Percentiles rank a stretch among this genome's conserved stretches.
phyloP scores from a whole-genome alignment of 2,329 filamentous ascomycete genomes.

The Penicillium crustosum region DNA sequence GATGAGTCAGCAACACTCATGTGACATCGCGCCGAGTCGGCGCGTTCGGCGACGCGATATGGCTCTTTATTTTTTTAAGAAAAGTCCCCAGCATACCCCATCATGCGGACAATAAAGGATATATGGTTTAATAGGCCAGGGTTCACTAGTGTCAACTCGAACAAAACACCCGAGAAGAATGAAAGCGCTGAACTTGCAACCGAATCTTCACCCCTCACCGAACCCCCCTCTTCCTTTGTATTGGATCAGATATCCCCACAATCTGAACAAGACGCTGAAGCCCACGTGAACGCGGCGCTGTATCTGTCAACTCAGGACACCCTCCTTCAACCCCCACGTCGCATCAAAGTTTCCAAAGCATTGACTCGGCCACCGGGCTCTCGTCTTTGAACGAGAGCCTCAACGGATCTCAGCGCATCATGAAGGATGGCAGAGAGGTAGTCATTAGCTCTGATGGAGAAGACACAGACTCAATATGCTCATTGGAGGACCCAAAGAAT shows the following conservation, averaged over 20 bases:
- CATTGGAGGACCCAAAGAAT: constrained; percentile 52
- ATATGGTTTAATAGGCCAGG: constrained; percentile 48
- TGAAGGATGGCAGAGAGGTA: constrained; percentile 55
- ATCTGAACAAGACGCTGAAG: constrained; percentile 5
- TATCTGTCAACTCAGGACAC: constrained; percentile 10
- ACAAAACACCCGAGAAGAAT: not conserved
- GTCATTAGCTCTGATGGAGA: constrained; percentile 72
- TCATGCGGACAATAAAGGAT: constrained; percentile 41
- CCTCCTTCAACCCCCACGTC: constrained; percentile 2
- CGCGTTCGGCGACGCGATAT: constrained; percentile 5
- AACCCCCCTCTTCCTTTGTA: constrained; percentile 29
- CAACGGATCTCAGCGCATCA: constrained; percentile 50
- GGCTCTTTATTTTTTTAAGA: not conserved
- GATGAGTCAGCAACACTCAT: constrained; percentile 10
- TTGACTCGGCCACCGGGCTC: constrained; percentile 10
- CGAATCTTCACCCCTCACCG: constrained; percentile 21
- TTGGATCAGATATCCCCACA: constrained; percentile 23
- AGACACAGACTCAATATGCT: constrained; percentile 59
- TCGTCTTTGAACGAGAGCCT: constrained; percentile 26
- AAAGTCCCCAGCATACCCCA: constrained; percentile 10
- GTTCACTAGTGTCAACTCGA: constrained; percentile 10
- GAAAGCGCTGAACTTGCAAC: not conserved
- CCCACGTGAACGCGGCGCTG: constrained; percentile 21
- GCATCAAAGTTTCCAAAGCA: constrained; percentile 22
- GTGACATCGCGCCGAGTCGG: constrained; percentile 14